Percentiles rank a stretch among this genome's conserved stretches.
phyloP scores from a whole-genome alignment of 2,329 filamentous ascomycete genomes.

The Clarireedia hainanense region DNA sequence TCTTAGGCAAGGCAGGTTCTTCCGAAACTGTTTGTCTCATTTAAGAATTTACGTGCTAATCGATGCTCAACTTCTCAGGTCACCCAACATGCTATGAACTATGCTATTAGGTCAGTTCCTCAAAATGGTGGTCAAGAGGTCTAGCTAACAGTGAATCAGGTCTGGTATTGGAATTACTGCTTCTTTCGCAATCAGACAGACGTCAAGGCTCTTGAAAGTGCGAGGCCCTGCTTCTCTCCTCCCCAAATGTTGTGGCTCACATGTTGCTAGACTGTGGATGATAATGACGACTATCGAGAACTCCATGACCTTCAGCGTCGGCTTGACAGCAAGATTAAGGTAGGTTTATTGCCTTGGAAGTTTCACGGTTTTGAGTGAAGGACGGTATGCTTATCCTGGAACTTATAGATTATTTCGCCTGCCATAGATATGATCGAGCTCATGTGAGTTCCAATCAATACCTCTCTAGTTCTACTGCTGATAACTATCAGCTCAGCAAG shows the following conservation, averaged over 20 bases:
- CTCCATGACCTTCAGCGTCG: slow-evolving; percentile 63
- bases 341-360: slow-evolving; percentile 31
- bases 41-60: slow-evolving; percentile 17
- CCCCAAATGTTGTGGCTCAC: not conserved
- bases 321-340: slow-evolving; percentile 79
- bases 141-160: slow-evolving; percentile 25
- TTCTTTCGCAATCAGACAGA: slow-evolving; percentile 76
- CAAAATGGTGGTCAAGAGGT: not conserved
- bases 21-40: not conserved
- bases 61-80: slow-evolving; percentile 34
- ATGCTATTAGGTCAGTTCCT: slow-evolving; percentile 60
- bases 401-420: slow-evolving; percentile 65
- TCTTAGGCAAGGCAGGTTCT: slow-evolving; percentile 49
- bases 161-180: slow-evolving; percentile 82
- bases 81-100: slow-evolving; percentile 61
- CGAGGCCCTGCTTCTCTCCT: not conserved
- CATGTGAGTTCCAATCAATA: slow-evolving; percentile 46
- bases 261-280: slow-evolving; percentile 52
- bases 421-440: slow-evolving; percentile 89
- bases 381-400: not conserved
- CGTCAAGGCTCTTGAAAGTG: slow-evolving; percentile 65
- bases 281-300: slow-evolving; percentile 59
- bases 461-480: slow-evolving; percentile 30
- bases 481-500: slow-evolving; percentile 47
- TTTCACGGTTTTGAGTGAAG: not conserved